Evolutionary conservation across 148 eudicot genomes (phyloP).

Genomic region (Simmondsia chinensis): DNA sequence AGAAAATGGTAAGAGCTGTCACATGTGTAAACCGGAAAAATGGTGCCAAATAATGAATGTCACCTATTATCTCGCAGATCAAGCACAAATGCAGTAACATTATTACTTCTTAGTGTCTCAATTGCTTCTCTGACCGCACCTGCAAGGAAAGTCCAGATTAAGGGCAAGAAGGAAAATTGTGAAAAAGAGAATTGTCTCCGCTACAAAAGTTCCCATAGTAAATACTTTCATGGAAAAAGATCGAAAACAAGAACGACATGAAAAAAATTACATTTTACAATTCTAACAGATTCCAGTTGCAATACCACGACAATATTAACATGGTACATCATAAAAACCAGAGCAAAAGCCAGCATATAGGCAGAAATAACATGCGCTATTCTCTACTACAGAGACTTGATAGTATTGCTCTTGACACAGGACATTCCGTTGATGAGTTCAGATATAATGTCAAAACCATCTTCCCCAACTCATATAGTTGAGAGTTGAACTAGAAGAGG

Average conservation of each 20-base stretch:
- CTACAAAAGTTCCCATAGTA: too few species aligned
- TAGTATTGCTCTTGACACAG: not conserved
- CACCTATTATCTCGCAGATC: slow-evolving; percentile 99
- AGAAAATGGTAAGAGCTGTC: slow-evolving; percentile 15
- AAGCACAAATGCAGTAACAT: slow-evolving; percentile 80
- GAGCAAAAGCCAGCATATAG: too few species aligned
- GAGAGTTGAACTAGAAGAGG: slow-evolving; percentile 1
- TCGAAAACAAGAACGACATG: too few species aligned
- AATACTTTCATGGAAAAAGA: too few species aligned
- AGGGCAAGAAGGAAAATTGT: too few species aligned
- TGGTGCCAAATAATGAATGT: slow-evolving; percentile 10
- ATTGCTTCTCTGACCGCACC: slow-evolving; percentile 94
- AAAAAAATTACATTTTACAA: too few species aligned
- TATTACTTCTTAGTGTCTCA: slow-evolving; percentile 60
- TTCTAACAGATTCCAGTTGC: too few species aligned
- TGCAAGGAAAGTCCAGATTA: slow-evolving; percentile 14
- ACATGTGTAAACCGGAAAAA: not conserved
- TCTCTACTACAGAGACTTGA: too few species aligned
- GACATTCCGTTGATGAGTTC: not conserved
- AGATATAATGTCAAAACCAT: not conserved
- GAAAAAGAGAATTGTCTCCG: too few species aligned
- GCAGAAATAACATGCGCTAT: too few species aligned
- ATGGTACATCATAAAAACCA: too few species aligned
- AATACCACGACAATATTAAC: too few species aligned
- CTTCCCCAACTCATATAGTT: not conserved